Base-by-base conservation (phyloP, 164 flowering plant species). In the Platanus orientalis region DNA sequence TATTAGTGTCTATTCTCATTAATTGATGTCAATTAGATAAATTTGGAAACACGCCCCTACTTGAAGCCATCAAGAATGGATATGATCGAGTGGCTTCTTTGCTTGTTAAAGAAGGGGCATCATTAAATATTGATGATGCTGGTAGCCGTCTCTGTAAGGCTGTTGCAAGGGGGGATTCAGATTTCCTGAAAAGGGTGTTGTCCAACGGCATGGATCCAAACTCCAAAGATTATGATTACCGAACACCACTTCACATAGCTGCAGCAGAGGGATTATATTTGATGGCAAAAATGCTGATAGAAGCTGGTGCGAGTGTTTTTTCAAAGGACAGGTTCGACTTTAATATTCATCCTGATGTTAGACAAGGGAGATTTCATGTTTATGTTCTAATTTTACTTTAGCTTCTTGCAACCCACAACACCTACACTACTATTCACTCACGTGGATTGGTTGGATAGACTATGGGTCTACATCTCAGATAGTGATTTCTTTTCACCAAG, bases 201-300 rank as follows among this genome's bases (percentile, higher is more conserved):
- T 60, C 83, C 25, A 60, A 77, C 70, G 98, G 96, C 4, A 62
- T 87, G 34, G 88, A 93, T 71, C 96, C 98, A 53, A 87, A 90
- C 73, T 76, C 88, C 17, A 84, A 67, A 65, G 84, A 93, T 63
- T 93, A 85, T 69, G 94, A 90, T 60, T 81, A 81, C 28, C 77
- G 97, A 64, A 88, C 98, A 20, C 85, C 98, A 26, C 92, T 93
- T 67, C 98, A 93, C 71, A 64, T 90, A 32, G 96, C 98, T 73
- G 83, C 89, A 10, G 82, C 94, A 45, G 89, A 84, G 51, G 98
- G 96, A 20, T 49, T 84, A 57, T 80, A 71, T 76, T n/a, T 78
- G 63, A 85, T 85, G 80, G 85, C 87, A 42, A 84, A 85, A 65
- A 29, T 88, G 65, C 83, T 93, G 14, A 11, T 90, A 75, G 94